These are phyloP conservation scores for Calonectria montana DNA, from an alignment of 2,329 filamentous ascomycete genomes.

Conservation along the genomic window DNA sequence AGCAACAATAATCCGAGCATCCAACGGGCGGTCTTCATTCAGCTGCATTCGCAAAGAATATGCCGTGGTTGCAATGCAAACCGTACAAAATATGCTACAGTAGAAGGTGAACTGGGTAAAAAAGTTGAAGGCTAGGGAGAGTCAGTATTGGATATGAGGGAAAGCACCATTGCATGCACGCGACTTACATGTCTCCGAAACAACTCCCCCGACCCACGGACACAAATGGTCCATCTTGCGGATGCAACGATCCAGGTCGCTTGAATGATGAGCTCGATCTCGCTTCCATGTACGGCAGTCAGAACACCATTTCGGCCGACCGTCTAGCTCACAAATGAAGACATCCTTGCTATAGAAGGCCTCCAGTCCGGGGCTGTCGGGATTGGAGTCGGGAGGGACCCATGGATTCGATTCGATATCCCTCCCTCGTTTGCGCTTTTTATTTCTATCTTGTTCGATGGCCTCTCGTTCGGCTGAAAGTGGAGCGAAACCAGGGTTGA, in stretches of 20 bases:
- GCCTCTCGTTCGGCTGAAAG: conserved; percentile 56
- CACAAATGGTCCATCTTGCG: conserved; percentile 96
- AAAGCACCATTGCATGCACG: background rate
- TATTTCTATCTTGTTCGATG: conserved; percentile 45
- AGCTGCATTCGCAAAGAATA: conserved; percentile 70
- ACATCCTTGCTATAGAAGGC: conserved; percentile 84
- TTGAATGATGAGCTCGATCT: conserved; percentile 88
- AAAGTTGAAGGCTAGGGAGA: conserved; percentile 80
- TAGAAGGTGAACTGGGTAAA: conserved; percentile 91
- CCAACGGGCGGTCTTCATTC: conserved; percentile 52
- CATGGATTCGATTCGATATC: conserved; percentile 46
- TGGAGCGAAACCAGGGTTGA: conserved; percentile 79
- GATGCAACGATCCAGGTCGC: conserved; percentile 84
- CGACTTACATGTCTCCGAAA: conserved; percentile 78
- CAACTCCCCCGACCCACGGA: conserved; percentile 94
- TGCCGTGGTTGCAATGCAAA: conserved; percentile 72
- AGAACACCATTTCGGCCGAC: conserved; percentile 88
- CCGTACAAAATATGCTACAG: conserved; percentile 73
- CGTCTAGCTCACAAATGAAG: conserved; percentile 86
- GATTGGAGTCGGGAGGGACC: conserved; percentile 56
- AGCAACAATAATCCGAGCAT: conserved; percentile 73
- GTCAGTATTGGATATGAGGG: background rate
- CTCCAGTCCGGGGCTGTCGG: conserved; percentile 77
- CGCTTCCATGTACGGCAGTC: conserved; percentile 89
- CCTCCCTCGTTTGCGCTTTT: conserved; percentile 34